Percentiles rank a stretch among this genome's conserved stretches.
These are phyloP conservation scores for Chrysosphaeria jannelii DNA, from an alignment of 2,329 filamentous ascomycete species.

Conservation along the genomic window DNA sequence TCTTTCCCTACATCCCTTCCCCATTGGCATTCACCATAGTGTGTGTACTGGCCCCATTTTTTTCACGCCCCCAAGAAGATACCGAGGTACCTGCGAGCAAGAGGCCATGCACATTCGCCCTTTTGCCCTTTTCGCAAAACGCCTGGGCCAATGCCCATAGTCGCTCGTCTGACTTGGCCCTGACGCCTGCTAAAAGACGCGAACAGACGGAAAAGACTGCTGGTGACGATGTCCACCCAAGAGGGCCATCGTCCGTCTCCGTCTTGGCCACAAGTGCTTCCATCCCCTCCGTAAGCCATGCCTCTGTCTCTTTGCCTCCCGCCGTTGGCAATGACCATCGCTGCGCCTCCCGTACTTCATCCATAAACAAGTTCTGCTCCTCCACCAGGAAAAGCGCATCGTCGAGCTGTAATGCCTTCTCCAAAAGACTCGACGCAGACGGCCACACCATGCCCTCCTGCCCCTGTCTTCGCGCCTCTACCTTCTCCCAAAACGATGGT, in stretches of 20 bases:
- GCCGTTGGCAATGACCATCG: conserved; percentile 24
- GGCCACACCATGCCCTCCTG: conserved; percentile 5
- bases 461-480: conserved; percentile 14
- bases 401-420: conserved; percentile 19
- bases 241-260: conserved; percentile 23
- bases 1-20: not conserved
- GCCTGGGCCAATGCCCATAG: conserved; percentile 2
- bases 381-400: conserved; percentile 58
- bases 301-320: conserved; percentile 5
- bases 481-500: conserved; percentile 11
- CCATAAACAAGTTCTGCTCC: conserved; percentile 81
- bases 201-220: conserved; percentile 32
- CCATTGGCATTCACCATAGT: not conserved
- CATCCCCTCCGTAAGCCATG: conserved; percentile 23
- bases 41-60: not conserved
- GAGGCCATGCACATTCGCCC: conserved; percentile 4
- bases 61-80: too few relatives aligned
- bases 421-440: conserved; percentile 12
- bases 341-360: conserved; percentile 43
- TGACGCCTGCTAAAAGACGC: conserved; percentile 13
- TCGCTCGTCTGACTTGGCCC: conserved; percentile 5
- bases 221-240: conserved; percentile 43
- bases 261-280: conserved; percentile 10
- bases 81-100: conserved; percentile 3
- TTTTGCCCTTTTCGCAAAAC: conserved; percentile 1